Conservation (phyloP, 129 eudicot genomes). For the Solidago caesia region DNA sequence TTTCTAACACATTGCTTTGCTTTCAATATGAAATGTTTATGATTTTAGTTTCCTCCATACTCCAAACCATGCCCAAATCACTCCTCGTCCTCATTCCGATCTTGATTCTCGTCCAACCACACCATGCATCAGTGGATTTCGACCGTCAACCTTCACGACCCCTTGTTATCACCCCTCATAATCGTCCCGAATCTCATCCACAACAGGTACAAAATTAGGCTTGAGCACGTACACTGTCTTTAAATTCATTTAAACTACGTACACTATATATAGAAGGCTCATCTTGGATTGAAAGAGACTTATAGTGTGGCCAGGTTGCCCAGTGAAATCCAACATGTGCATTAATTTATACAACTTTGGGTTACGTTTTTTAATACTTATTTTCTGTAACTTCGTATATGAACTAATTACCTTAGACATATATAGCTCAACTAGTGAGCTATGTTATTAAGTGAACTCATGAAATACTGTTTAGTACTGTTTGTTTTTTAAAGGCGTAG, state of each 20-base stretch:
- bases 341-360: background rate
- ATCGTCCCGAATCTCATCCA: slow-evolving; percentile 50
- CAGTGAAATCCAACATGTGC: no score
- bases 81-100: background rate
- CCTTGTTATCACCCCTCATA: slow-evolving; percentile 37
- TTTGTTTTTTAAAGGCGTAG: no score
- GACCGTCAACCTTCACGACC: slow-evolving; percentile 55
- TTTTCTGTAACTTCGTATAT: background rate
- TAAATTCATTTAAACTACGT: no score
- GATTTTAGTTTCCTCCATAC: background rate
- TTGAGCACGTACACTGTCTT: background rate
- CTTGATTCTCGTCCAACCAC: slow-evolving; percentile 1
- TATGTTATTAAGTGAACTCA: no score
- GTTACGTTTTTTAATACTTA: background rate
- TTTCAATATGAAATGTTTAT: background rate
- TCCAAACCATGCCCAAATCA: slow-evolving; percentile 13
- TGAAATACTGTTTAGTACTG: no score
- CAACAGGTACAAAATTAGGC: slow-evolving; percentile 50
- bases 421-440: no score
- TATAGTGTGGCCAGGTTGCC: no score
- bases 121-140: slow-evolving; percentile 26
- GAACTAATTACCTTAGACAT: no score
- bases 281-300: no score
- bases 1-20: background rate
- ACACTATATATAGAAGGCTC: no score